phyloP scores from a whole-genome alignment of 768 basidiomycete species.

The Porpolomopsis calyptriformis region DNA sequence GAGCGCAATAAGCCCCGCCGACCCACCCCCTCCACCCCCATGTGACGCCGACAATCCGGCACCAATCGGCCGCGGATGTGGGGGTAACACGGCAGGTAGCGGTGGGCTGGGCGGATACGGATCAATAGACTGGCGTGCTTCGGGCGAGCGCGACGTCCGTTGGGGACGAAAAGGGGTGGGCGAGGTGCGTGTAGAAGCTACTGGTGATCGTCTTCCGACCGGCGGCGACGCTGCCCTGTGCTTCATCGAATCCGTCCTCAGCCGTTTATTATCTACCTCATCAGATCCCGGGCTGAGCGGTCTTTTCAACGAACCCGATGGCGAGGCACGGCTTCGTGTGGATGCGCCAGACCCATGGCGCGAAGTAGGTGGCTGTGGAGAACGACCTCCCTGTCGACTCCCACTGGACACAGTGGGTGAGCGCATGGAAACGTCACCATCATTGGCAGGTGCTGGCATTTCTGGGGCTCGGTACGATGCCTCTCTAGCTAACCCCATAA shows the following conservation, averaged over 20 bases:
- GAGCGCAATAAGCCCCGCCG: conserved; percentile 38
- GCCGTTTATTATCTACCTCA: conserved; percentile 50
- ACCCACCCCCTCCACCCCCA: conserved; percentile 12
- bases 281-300: conserved; percentile 59
- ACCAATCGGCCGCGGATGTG: conserved; percentile 66
- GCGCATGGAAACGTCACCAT: conserved; percentile 29
- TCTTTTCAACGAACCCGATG: conserved; percentile 52
- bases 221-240: conserved; percentile 43
- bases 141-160: conserved; percentile 58
- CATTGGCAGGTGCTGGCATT: conserved; percentile 17
- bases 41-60: conserved; percentile 37
- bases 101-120: conserved; percentile 40
- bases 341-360: conserved; percentile 65
- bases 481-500: conserved; percentile 50
- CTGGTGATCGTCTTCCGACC: conserved; percentile 40
- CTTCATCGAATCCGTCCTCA: conserved; percentile 44
- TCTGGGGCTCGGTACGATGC: conserved; percentile 32
- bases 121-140: conserved; percentile 42
- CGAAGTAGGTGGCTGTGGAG: conserved; percentile 37
- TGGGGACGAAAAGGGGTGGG: conserved; percentile 68
- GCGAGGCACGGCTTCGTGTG: conserved; percentile 53
- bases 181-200: conserved; percentile 53
- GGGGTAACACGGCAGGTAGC: conserved; percentile 53
- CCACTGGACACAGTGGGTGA: conserved; percentile 52
- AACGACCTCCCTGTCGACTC: conserved; percentile 40